phyloP scores from a whole-genome alignment of 805 yeast genomes.

The Starmerella bacillaris region DNA sequence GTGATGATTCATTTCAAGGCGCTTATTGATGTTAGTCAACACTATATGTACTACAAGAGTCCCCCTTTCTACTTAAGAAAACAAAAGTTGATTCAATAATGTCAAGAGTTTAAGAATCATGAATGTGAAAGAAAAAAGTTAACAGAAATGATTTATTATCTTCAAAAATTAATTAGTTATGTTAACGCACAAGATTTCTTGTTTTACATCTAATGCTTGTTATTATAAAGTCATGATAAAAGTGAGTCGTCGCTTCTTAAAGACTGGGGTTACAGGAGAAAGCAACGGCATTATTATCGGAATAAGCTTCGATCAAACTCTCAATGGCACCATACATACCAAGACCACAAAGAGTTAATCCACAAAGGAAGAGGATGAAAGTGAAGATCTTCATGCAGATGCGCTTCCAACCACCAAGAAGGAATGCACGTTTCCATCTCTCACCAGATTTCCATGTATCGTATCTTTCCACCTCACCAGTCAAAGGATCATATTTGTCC shows the following conservation, averaged over 20 bases:
- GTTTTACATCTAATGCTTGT: too few relatives aligned
- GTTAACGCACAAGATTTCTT: too few relatives aligned
- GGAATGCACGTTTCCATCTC: conserved; percentile 24
- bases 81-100: too few relatives aligned
- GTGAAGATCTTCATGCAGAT: conserved; percentile 10
- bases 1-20: too few relatives aligned
- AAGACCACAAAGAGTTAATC: conserved; percentile 21
- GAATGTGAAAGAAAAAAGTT: too few relatives aligned
- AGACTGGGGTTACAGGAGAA: conserved; percentile 3
- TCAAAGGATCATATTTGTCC: conserved; percentile 11
- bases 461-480: conserved; percentile 5
- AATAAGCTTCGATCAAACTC: conserved; percentile 11
- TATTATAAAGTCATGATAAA: too few relatives aligned
- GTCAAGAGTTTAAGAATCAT: too few relatives aligned
- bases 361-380: conserved; percentile 20
- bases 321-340: conserved; percentile 19
- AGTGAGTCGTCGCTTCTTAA: neutral
- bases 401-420: conserved; percentile 16
- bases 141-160: too few relatives aligned
- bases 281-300: conserved; percentile 1
- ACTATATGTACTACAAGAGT: too few relatives aligned
- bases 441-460: conserved; percentile 23
- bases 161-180: too few relatives aligned
- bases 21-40: too few relatives aligned
- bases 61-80: too few relatives aligned